A percentile compares a stretch with the other conserved stretches of the same genome.
Conservation (phyloP, 2,329 filamentous ascomycete genomes). For the Epichloe festucae region DNA sequence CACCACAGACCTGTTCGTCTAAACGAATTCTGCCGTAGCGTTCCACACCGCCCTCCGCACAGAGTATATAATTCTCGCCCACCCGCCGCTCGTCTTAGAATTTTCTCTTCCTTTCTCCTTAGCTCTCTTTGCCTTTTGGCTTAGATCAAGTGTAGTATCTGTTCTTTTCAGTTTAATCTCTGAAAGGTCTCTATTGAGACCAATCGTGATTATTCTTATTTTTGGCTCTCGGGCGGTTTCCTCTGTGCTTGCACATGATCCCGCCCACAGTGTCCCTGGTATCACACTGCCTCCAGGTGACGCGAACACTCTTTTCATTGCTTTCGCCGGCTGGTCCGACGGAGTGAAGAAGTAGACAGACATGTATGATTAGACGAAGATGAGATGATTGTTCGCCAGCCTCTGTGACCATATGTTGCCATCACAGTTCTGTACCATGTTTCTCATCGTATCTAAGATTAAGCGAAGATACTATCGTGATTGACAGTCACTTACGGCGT, state of each 20-base stretch:
- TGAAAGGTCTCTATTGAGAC: slow-evolving; percentile 65
- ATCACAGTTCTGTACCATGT: too few relatives aligned
- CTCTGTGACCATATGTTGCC: too few relatives aligned
- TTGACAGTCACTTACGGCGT: too few relatives aligned
- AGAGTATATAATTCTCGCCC: slow-evolving; percentile 14
- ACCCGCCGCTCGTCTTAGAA: slow-evolving; percentile 7
- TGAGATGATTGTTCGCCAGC: accelerated
- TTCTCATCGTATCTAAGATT: accelerated
- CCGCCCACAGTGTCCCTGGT: slow-evolving; percentile 30
- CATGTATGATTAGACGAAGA: too few relatives aligned
- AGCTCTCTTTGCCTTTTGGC: slow-evolving; percentile 44
- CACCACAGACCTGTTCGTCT: background rate
- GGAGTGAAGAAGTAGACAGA: slow-evolving; percentile 25
- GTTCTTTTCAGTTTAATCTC: slow-evolving; percentile 97
- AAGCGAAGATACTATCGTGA: too few relatives aligned
- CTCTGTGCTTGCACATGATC: slow-evolving; percentile 29
- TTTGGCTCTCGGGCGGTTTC: slow-evolving; percentile 23
- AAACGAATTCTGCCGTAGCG: slow-evolving; percentile 6
- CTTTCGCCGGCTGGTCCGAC: slow-evolving; percentile 22
- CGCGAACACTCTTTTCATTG: slow-evolving; percentile 29
- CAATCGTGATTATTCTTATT: slow-evolving; percentile 72
- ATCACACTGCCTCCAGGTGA: slow-evolving; percentile 32
- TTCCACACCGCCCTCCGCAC: slow-evolving; percentile 4
- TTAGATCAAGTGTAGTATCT: slow-evolving; percentile 95
- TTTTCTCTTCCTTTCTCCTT: slow-evolving; percentile 22